These are phyloP conservation scores for Castanospermum australe DNA, from an alignment of 306 rosid species.

Conservation along the genomic window DNA sequence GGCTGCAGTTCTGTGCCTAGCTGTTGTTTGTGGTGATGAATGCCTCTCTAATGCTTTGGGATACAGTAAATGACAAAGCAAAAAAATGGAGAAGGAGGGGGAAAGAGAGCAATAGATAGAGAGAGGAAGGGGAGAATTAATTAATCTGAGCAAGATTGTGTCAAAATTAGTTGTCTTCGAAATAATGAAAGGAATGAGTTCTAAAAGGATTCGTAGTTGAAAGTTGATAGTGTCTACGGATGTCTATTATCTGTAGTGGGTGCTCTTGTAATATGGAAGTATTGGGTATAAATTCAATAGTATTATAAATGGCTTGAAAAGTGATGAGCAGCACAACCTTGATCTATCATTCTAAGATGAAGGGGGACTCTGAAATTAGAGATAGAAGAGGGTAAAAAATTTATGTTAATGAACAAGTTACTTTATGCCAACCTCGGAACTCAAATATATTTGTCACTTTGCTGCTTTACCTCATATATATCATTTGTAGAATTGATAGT, in stretches of 20 bases:
- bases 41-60: neutral
- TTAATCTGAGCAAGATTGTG: neutral
- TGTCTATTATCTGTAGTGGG: neutral
- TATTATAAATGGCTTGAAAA: neutral
- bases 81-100: neutral
- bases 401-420: neutral
- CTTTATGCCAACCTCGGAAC: neutral
- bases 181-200: neutral
- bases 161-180: neutral
- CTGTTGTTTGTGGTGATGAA: neutral
- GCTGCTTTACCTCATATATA: too few species aligned
- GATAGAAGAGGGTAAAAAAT: neutral
- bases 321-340: neutral
- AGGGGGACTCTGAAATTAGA: neutral
- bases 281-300: neutral
- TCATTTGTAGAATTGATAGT: too few species aligned
- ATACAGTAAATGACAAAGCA: neutral
- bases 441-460: too few species aligned
- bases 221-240: neutral
- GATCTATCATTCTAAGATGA: neutral
- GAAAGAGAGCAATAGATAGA: neutral
- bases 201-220: neutral
- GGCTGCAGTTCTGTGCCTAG: neutral
- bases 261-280: neutral
- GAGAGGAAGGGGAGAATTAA: neutral